A percentile compares a stretch with the other conserved stretches of the same genome.
phyloP scores from a whole-genome alignment of 352 stramenopile species.

The Phytophthora ohioensis region DNA sequence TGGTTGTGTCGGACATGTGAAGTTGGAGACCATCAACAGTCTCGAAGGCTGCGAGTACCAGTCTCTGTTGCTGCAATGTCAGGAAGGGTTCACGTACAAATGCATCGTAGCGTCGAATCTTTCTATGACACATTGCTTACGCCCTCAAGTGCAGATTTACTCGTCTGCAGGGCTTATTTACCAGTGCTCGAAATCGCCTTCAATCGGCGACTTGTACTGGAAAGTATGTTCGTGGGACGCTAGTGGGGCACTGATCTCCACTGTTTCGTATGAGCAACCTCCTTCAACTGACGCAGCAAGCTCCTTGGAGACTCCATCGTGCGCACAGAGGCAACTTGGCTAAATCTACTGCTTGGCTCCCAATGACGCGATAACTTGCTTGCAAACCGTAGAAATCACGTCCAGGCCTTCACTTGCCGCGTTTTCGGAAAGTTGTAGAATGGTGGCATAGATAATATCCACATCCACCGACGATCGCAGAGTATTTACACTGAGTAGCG shows the following conservation, averaged over 20 bases:
- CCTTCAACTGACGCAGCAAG: constrained; percentile 5
- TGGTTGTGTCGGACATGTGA: constrained; percentile 30
- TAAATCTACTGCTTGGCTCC: constrained; percentile 26
- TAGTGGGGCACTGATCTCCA: constrained; percentile 38
- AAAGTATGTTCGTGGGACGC: constrained; percentile 57
- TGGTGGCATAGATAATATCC: constrained; percentile 55
- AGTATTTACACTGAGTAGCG: constrained; percentile 42
- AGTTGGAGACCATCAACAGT: constrained; percentile 37
- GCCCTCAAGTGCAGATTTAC: constrained; percentile 65
- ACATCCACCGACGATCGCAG: constrained; percentile 51
- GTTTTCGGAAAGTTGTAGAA: constrained; percentile 59
- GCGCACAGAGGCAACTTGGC: background rate
- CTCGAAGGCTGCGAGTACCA: constrained; percentile 52
- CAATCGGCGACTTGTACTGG: constrained; percentile 60
- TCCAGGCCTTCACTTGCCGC: constrained; percentile 56
- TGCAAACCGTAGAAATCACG: constrained; percentile 47
- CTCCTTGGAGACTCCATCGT: background rate
- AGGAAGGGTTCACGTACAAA: constrained; percentile 45
- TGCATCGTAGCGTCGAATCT: constrained; percentile 49
- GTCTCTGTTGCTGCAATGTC: constrained; percentile 42
- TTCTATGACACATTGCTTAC: constrained; percentile 32
- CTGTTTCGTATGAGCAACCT: constrained; percentile 4
- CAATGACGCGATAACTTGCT: constrained; percentile 43
- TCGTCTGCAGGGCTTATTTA: constrained; percentile 50
- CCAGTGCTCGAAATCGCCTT: constrained; percentile 43